Evolutionary conservation across 176 grass and related monocot genomes (phyloP).

Genomic region (Oryza officinalis): DNA sequence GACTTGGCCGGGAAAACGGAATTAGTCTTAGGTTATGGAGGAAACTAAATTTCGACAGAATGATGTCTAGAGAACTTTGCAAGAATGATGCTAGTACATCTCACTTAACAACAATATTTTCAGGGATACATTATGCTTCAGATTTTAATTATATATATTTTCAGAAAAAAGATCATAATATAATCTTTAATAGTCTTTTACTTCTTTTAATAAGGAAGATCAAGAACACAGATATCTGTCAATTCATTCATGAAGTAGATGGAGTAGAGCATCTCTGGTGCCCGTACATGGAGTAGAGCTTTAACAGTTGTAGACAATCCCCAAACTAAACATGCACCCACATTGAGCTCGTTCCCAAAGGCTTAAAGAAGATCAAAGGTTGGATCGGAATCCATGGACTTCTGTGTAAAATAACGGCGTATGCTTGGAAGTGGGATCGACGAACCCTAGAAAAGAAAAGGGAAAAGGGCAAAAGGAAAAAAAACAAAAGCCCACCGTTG

Average conservation of each 20-base stretch:
- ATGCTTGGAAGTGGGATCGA: slow-evolving; percentile 28
- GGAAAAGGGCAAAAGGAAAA: not conserved
- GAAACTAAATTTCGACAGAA: not conserved
- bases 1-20: not conserved
- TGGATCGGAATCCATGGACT: slow-evolving; percentile 40
- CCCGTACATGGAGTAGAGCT: not conserved
- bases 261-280: not conserved
- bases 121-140: not conserved
- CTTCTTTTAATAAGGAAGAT: no score
- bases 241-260: not conserved
- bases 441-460: slow-evolving; percentile 28
- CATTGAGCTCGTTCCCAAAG: slow-evolving; percentile 26
- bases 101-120: not conserved
- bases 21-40: not conserved
- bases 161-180: not conserved
- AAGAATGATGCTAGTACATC: not conserved
- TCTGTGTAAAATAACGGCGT: slow-evolving; percentile 25
- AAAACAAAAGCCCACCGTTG: not conserved
- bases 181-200: no score
- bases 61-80: not conserved
- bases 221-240: no score
- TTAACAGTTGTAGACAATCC: not conserved
- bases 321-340: slow-evolving; percentile 15
- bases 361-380: slow-evolving; percentile 41
- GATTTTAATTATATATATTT: not conserved